Conservation (phyloP, 306 rosid species). For the Luffa acutangula region DNA sequence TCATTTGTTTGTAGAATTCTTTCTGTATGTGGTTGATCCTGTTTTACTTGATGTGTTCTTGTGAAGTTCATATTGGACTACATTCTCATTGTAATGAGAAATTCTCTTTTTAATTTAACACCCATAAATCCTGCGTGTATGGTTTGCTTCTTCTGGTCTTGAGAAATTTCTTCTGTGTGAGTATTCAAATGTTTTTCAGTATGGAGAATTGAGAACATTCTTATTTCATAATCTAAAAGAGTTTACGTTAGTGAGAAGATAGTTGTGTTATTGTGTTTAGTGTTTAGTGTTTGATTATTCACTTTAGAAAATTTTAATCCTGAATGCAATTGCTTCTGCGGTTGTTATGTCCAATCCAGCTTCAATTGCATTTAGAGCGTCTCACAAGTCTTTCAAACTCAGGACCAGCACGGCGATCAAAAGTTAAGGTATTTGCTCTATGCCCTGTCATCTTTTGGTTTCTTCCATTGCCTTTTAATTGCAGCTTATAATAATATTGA, state of each 20-base stretch:
- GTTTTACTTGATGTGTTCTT: background rate
- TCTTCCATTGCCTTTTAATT: background rate
- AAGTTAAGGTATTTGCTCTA: constrained; percentile 56
- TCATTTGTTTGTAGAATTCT: background rate
- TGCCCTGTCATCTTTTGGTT: background rate
- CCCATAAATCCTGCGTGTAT: background rate
- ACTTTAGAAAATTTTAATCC: background rate
- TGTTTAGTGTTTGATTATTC: background rate
- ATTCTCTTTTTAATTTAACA: background rate
- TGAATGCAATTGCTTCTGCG: background rate
- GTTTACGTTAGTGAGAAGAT: background rate
- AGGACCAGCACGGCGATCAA: constrained; percentile 49
- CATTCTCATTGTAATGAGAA: background rate
- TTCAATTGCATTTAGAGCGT: constrained; percentile 49
- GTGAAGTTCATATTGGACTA: background rate
- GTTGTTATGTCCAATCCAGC: constrained; percentile 19
- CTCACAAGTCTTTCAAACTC: constrained; percentile 40
- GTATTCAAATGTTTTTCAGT: background rate
- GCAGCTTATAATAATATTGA: background rate
- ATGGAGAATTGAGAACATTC: background rate
- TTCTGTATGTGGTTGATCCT: background rate
- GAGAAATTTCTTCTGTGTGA: background rate
- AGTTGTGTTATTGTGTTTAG: background rate
- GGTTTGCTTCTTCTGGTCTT: background rate
- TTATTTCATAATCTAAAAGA: background rate